Evolutionary conservation across 805 yeast genomes (phyloP).

Genomic region (Teunomyces lycoperdinae): DNA sequence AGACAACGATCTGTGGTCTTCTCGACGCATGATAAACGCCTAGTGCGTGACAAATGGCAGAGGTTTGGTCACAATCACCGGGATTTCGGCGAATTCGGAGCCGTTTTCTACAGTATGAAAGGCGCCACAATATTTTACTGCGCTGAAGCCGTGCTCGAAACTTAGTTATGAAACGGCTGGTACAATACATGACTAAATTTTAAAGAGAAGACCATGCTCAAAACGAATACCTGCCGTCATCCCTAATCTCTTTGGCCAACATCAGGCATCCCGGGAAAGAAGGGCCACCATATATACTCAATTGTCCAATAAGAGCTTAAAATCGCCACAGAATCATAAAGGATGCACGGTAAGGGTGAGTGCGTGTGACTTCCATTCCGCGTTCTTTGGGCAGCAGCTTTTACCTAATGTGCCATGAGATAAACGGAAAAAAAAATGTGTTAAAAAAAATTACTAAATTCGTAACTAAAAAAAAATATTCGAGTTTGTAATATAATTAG

Average conservation of each 20-base stretch:
- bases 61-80: conserved; percentile 1
- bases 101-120: conserved; percentile 13
- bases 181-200: neutral
- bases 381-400: no score
- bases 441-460: neutral
- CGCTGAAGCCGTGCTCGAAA: conserved; percentile 7
- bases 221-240: neutral
- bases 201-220: neutral
- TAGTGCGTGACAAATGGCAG: neutral
- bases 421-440: neutral
- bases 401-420: no score
- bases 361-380: no score
- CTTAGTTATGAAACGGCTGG: neutral
- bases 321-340: no score
- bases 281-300: no score
- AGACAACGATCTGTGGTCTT: conserved; percentile 9
- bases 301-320: no score
- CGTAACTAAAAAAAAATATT: neutral
- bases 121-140: conserved; percentile 14
- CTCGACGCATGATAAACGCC: neutral
- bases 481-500: neutral
- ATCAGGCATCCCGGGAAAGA: no score
- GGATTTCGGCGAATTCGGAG: conserved; percentile 10
- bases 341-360: no score
- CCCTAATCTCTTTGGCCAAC: no score